A percentile compares a stretch with the other conserved stretches of the same genome.
phyloP scores from a whole-genome alignment of 352 stramenopile genomes.

The Phytophthora fragariae region DNA sequence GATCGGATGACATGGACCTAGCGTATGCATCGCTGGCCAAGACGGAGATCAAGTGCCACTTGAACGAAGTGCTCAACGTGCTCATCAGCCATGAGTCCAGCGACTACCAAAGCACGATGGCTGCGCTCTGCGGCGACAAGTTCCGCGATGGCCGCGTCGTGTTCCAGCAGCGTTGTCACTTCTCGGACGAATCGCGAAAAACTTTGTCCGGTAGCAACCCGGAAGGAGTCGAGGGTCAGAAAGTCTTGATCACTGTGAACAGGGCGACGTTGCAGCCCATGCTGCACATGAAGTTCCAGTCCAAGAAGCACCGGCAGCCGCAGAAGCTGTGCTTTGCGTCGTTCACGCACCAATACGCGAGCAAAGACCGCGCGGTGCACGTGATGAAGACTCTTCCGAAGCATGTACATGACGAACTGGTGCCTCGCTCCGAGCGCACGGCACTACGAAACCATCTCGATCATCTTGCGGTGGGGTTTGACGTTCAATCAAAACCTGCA shows the following conservation, averaged over 20 bases:
- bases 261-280: constrained; percentile 40
- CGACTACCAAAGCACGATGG: constrained; percentile 50
- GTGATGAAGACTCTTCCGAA: constrained; percentile 75
- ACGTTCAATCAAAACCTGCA: constrained; percentile 50
- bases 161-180: constrained; percentile 49
- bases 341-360: constrained; percentile 54
- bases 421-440: constrained; percentile 47
- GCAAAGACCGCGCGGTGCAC: constrained; percentile 58
- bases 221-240: constrained; percentile 17
- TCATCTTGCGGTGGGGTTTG: constrained; percentile 61
- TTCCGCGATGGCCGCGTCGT: constrained; percentile 50
- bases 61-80: constrained; percentile 55
- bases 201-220: constrained; percentile 23
- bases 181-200: constrained; percentile 37
- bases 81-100: constrained; percentile 41
- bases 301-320: constrained; percentile 42
- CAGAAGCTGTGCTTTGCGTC: constrained; percentile 55
- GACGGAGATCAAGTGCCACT: constrained; percentile 53
- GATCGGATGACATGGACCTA: constrained; percentile 51
- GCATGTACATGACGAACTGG: constrained; percentile 58
- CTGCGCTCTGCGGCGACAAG: constrained; percentile 45
- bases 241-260: constrained; percentile 45
- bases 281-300: constrained; percentile 36
- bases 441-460: constrained; percentile 59
- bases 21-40: constrained; percentile 53